These are phyloP conservation scores for Dovyalis caffra DNA, from an alignment of 345 rosid species.

Conservation along the genomic window DNA sequence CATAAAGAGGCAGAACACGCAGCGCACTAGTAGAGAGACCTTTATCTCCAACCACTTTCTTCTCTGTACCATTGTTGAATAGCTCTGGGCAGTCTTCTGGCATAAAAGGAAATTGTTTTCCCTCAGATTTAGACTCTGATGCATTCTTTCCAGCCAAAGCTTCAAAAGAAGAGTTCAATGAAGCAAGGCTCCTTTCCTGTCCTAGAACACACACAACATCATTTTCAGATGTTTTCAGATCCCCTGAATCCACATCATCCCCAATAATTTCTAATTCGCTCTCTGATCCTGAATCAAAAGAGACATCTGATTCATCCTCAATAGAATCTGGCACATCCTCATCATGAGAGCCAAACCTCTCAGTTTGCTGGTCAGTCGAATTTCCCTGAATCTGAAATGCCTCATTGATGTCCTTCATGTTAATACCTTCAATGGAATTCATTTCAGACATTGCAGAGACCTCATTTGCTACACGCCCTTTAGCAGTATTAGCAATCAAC, in stretches of 20 bases:
- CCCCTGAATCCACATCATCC: slow-evolving; percentile 31
- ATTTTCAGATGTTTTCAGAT: slow-evolving; percentile 26
- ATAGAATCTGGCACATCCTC: slow-evolving; percentile 45
- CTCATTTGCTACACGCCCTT: slow-evolving; percentile 29
- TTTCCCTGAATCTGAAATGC: slow-evolving; percentile 53
- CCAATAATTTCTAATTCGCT: slow-evolving; percentile 57
- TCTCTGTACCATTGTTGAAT: slow-evolving; percentile 13
- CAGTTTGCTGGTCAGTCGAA: slow-evolving; percentile 37
- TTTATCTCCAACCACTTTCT: slow-evolving; percentile 27
- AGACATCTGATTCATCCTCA: slow-evolving; percentile 49
- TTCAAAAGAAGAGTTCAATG: slow-evolving; percentile 75
- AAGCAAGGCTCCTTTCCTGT: slow-evolving; percentile 47
- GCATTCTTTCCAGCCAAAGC: slow-evolving; percentile 47
- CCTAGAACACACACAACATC: slow-evolving; percentile 33
- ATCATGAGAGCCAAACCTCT: slow-evolving; percentile 51
- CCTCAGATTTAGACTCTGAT: slow-evolving; percentile 23
- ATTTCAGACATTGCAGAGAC: slow-evolving; percentile 30
- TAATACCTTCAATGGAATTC: slow-evolving; percentile 39
- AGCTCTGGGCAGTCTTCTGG: slow-evolving; percentile 29
- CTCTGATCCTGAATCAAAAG: slow-evolving; percentile 54
- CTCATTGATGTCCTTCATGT: slow-evolving; percentile 74
- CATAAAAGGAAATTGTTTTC: slow-evolving; percentile 7
- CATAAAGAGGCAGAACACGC: slow-evolving; percentile 81
- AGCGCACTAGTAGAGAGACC: slow-evolving; percentile 30
- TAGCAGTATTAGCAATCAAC: slow-evolving; percentile 28